These are phyloP conservation scores for Aphanomyces euteiches DNA, from an alignment of 352 stramenopile genomes.

Conservation along the genomic window DNA sequence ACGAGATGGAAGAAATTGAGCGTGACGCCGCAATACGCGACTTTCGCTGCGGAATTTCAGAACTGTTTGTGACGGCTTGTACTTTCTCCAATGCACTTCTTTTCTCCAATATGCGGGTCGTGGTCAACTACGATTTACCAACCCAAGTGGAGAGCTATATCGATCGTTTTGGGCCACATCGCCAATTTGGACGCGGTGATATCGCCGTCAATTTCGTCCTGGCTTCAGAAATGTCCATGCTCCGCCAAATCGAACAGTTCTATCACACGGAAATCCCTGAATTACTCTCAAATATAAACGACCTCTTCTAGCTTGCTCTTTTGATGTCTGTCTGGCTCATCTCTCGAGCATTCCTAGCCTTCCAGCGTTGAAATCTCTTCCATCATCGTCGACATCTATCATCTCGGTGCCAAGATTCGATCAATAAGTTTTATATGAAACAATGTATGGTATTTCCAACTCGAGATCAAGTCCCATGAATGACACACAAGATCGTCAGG, in stretches of 20 bases:
- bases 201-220: conserved; percentile 99
- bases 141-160: conserved; percentile 99
- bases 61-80: conserved; percentile 99
- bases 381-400: too few species aligned
- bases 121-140: conserved; percentile 99
- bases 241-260: conserved; percentile 99
- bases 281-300: conserved; percentile 99
- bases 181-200: conserved; percentile 99
- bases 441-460: too few species aligned
- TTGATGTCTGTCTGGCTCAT: background rate
- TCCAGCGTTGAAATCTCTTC: too few species aligned
- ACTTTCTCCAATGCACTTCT: conserved; percentile 87
- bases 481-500: too few species aligned
- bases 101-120: conserved; percentile 96
- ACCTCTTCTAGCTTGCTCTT: conserved; percentile 92
- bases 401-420: too few species aligned
- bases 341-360: too few species aligned
- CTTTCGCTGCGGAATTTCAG: conserved; percentile 97
- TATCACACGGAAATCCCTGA: conserved; percentile 99
- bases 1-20: conserved; percentile 99
- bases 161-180: conserved; percentile 99
- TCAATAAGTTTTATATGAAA: too few species aligned
- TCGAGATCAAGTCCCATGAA: too few species aligned
- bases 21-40: conserved; percentile 99
- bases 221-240: conserved; percentile 96